These are phyloP conservation scores for Pichia cabralensis DNA, from an alignment of 805 yeast species.

Conservation along the genomic window DNA sequence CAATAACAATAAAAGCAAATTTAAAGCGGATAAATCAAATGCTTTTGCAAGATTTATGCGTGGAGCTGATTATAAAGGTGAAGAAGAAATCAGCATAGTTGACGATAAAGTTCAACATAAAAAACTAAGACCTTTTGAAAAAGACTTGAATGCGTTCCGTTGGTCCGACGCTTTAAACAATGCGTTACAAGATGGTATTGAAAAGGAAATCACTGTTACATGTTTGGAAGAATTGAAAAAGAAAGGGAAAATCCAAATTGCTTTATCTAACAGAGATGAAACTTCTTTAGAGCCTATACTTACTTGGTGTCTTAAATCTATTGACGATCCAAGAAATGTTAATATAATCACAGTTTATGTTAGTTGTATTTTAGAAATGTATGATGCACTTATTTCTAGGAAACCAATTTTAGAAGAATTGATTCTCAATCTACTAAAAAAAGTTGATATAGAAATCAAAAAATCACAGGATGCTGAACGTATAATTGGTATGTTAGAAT, in stretches of 20 bases:
- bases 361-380: conserved; percentile 61
- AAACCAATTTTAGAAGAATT: conserved; percentile 73
- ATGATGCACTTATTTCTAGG: conserved; percentile 61
- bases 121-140: conserved; percentile 74
- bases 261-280: conserved; percentile 78
- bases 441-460: conserved; percentile 57
- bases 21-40: conserved; percentile 38
- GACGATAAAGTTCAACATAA: conserved; percentile 47
- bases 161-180: conserved; percentile 91
- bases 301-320: conserved; percentile 66
- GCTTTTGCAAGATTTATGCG: conserved; percentile 76
- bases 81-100: conserved; percentile 65
- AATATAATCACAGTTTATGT: conserved; percentile 58
- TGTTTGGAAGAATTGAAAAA: conserved; percentile 78
- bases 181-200: conserved; percentile 60
- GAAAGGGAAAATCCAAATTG: conserved; percentile 80
- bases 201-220: conserved; percentile 72
- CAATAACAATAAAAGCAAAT: conserved; percentile 12
- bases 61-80: conserved; percentile 87
- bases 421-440: conserved; percentile 47
- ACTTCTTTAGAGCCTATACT: conserved; percentile 69
- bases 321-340: conserved; percentile 72
- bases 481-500: conserved; percentile 88
- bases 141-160: conserved; percentile 72
- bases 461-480: conserved; percentile 82